Evolutionary conservation across 2,329 filamentous ascomycete genomes (phyloP), one percentile per base, ranked within the genome.

Genomic region (Alternaria gaisen): DNA sequence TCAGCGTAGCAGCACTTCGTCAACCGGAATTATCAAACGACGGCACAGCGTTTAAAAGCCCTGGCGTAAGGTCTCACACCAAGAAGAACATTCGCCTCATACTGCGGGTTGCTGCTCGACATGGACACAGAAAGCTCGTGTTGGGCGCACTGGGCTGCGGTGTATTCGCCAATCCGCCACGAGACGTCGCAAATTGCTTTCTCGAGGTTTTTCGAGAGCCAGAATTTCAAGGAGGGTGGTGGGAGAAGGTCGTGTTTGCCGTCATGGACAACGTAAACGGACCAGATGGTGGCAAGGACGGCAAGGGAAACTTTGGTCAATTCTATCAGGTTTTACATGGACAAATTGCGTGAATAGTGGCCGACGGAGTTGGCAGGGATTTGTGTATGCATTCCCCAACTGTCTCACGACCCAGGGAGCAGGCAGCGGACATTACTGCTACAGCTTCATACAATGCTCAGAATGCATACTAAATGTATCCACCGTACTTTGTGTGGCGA

Each of bases 101-200:
- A 18, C 76, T 91, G 53, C 82, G 89, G 5, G 83, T 88, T 57
- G 87, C 88, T 2, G 88, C 83, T n/a, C 72, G 72, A 5, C 80
- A 85, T 28, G 82, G 81, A 1, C 88, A 91, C 68, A 80, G 83
- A 22, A 80, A 84, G 65, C 76, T 92, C 9, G 86, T 92, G 5
- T 80, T 93, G 1, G 90, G 90, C 0, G 89, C 90, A 0, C 72
- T 92, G 51, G 90, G 90, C 0, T 92, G 90, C 67, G 90, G 90
- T 4, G 88, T 85, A 0, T 91, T 90, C 72, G 68, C 67, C 0
- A 90, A 91, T 72, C 90, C 90, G 9, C 82, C 82, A 0, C 76
- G 80, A 32, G 87, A 88, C 62, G 86, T 92, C n/a, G 88, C 86
- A 2, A 60, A 78, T 34, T 88, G 88, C 66, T 92, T 89, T 83